Evolutionary conservation across 108 stramenopile species (phyloP).

Genomic region (Tribonema minus): DNA sequence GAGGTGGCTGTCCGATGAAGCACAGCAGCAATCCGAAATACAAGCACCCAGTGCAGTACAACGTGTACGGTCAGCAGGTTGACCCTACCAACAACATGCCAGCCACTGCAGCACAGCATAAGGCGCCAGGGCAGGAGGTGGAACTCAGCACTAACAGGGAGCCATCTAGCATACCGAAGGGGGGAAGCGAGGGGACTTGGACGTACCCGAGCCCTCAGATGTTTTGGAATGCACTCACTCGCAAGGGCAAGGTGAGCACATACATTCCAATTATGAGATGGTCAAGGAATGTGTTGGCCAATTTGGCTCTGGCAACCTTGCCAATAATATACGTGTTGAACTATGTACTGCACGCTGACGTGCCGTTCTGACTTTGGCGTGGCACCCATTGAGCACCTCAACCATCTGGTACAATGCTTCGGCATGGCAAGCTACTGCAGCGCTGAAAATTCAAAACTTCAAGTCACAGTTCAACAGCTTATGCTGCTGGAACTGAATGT

Average conservation of each 20-base stretch:
- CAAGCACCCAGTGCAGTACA: conserved; percentile 62
- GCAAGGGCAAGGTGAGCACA: conserved; percentile 94
- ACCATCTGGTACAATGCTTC: too few species aligned
- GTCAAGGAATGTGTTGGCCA: too few species aligned
- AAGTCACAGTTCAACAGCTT: too few species aligned
- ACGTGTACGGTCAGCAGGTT: conserved; percentile 94
- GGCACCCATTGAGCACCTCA: too few species aligned
- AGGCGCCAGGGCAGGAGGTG: conserved; percentile 50
- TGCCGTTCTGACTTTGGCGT: too few species aligned
- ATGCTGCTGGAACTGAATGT: too few species aligned
- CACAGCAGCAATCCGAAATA: conserved; percentile 1
- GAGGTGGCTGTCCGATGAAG: conserved; percentile 31
- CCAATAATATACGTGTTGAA: too few species aligned
- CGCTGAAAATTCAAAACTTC: too few species aligned
- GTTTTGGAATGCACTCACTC: conserved; percentile 94
- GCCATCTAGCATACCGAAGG: conserved; percentile 78
- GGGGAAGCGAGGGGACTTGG: conserved; percentile 69
- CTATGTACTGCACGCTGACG: too few species aligned
- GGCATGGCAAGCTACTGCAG: too few species aligned
- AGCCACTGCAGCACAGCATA: conserved; percentile 48
- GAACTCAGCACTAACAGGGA: conserved; percentile 78
- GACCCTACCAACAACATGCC: conserved; percentile 97
- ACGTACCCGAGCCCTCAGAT: conserved; percentile 93
- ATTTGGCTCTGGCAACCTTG: too few species aligned
- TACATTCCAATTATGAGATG: too few species aligned